These are phyloP conservation scores for Lodderomyces oxycetoniae DNA, from an alignment of 1,139 yeast species.

Conservation along the genomic window DNA sequence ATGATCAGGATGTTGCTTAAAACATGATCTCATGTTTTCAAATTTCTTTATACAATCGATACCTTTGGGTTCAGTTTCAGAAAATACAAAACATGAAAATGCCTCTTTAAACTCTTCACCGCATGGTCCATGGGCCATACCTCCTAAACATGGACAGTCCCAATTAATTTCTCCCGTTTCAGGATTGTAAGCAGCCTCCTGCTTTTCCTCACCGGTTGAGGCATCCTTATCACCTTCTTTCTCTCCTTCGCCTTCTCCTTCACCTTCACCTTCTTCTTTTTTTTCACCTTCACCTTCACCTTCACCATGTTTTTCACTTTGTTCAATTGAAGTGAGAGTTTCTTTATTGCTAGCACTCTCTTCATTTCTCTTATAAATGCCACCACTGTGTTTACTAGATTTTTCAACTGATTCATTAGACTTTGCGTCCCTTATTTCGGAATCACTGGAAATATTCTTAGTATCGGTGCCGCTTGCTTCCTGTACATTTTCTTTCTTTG, in stretches of 20 bases:
- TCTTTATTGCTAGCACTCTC: conserved; percentile 2
- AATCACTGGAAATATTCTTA: conserved; percentile 5
- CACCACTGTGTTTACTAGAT: conserved; percentile 7
- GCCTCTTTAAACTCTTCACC: conserved; percentile 98
- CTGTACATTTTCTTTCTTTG: conserved; percentile 1
- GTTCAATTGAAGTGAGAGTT: neutral
- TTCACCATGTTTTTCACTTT: conserved; percentile 1
- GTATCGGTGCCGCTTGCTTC: conserved; percentile 8
- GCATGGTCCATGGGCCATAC: conserved; percentile 98
- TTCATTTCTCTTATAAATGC: conserved; percentile 4
- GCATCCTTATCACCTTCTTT: conserved; percentile 18
- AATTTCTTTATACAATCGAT: conserved; percentile 93
- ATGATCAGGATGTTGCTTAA: conserved; percentile 88
- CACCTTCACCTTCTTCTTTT: conserved; percentile 12
- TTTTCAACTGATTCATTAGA: conserved; percentile 5
- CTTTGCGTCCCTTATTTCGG: conserved; percentile 5
- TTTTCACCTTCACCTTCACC: conserved; percentile 3
- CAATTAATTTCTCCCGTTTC: conserved; percentile 99
- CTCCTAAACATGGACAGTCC: conserved; percentile 99
- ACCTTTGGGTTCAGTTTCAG: conserved; percentile 95
- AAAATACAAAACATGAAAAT: conserved; percentile 91
- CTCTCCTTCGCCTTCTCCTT: conserved; percentile 11
- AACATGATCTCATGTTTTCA: conserved; percentile 90
- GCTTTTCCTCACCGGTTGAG: too few relatives aligned
- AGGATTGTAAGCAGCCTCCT: conserved; percentile 80